phyloP scores from a whole-genome alignment of 306 rosid species.

The Quillaja saponaria region DNA sequence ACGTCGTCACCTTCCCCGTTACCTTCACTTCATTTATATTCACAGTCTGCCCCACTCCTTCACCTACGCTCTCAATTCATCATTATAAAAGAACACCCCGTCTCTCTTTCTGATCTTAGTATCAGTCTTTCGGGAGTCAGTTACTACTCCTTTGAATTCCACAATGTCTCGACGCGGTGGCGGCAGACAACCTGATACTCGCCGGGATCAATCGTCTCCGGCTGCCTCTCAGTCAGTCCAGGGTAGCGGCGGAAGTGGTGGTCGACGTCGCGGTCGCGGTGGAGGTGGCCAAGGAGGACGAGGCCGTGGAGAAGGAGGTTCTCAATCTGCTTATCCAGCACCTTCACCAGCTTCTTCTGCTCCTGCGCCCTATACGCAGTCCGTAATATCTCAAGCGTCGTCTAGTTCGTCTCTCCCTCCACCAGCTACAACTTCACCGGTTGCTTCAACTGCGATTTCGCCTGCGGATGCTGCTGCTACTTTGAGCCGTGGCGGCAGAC shows the following conservation, averaged over 20 bases:
- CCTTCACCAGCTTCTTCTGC: not conserved
- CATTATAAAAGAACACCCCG: too few species aligned
- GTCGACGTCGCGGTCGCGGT: too few species aligned
- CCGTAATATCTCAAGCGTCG: not conserved
- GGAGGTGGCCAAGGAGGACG: constrained; percentile 19
- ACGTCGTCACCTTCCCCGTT: too few species aligned
- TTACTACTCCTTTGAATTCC: too few species aligned
- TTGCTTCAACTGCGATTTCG: not conserved
- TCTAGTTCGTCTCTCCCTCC: constrained; percentile 3
- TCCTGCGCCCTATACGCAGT: not conserved
- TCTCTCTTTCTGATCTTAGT: too few species aligned
- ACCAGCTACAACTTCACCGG: not conserved
- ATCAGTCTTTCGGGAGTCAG: too few species aligned
- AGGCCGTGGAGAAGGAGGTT: constrained; percentile 4
- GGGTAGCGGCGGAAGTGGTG: constrained; percentile 7
- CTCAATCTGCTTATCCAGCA: not conserved
- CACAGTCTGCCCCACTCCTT: too few species aligned
- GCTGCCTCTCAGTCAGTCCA: not conserved
- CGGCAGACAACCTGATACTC: not conserved
- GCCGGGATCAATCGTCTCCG: constrained; percentile 24
- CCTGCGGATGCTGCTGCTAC: not conserved
- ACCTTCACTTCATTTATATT: too few species aligned
- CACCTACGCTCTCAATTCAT: too few species aligned
- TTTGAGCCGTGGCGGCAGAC: constrained; percentile 2
- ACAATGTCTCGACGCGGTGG: constrained; percentile 37